Conservation (phyloP, 306 rosid species). For the Citrullus mucosospermus region DNA sequence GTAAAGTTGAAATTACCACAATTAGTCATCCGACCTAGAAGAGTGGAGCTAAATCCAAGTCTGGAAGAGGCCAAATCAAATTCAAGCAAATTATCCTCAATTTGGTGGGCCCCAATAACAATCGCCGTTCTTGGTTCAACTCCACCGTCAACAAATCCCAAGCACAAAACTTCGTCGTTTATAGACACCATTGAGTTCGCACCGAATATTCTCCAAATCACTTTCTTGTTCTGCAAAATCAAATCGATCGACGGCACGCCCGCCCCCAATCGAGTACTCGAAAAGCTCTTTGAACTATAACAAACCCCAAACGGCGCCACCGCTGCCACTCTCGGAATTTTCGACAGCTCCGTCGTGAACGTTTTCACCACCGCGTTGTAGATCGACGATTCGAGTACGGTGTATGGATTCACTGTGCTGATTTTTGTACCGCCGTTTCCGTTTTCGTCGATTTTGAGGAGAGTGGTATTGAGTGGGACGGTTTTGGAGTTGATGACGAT, state of each 20-base stretch:
- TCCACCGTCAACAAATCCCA: slow-evolving; percentile 54
- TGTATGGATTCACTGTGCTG: slow-evolving; percentile 43
- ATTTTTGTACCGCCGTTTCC: slow-evolving; percentile 65
- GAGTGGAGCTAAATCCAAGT: slow-evolving; percentile 36
- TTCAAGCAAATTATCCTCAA: slow-evolving; percentile 43
- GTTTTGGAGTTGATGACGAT: slow-evolving; percentile 23
- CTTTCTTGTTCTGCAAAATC: slow-evolving; percentile 32
- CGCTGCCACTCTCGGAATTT: slow-evolving; percentile 15
- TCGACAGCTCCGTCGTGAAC: slow-evolving; percentile 13
- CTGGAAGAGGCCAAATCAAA: slow-evolving; percentile 35
- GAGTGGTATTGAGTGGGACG: slow-evolving; percentile 22
- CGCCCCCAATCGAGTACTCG: slow-evolving; percentile 21
- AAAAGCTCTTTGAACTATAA: slow-evolving; percentile 12
- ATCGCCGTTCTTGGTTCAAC: slow-evolving; percentile 27
- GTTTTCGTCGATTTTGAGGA: slow-evolving; percentile 23
- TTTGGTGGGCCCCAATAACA: slow-evolving; percentile 40
- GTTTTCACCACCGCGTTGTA: slow-evolving; percentile 28
- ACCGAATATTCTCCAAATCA: slow-evolving; percentile 33
- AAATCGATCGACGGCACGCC: slow-evolving; percentile 30
- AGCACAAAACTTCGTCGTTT: slow-evolving; percentile 23
- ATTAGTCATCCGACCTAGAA: slow-evolving; percentile 19
- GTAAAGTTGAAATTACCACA: slow-evolving; percentile 54
- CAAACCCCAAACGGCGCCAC: slow-evolving; percentile 48
- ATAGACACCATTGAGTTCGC: slow-evolving; percentile 43
- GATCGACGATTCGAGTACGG: slow-evolving; percentile 35